A percentile compares a stretch with the other conserved stretches of the same genome.
Evolutionary conservation across 2,329 filamentous ascomycete genomes (phyloP).

Genomic region (Podosphaera aphanis): DNA sequence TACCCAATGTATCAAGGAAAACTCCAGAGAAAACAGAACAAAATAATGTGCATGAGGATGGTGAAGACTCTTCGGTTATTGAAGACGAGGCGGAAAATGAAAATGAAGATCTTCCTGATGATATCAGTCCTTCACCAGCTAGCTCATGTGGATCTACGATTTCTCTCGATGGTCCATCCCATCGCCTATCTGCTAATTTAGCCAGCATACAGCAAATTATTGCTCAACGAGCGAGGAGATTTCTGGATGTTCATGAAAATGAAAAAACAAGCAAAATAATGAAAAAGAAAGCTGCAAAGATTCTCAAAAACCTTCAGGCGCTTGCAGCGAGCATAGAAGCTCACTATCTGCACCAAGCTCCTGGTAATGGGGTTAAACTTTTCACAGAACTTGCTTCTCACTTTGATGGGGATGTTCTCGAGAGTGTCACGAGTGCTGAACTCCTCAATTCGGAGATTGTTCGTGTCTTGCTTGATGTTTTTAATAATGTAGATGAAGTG

Average conservation of each 20-base stretch:
- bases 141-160: conserved; percentile 40
- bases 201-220: conserved; percentile 49
- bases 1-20: conserved; percentile 12
- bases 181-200: conserved; percentile 23
- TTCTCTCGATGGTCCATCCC: conserved; percentile 32
- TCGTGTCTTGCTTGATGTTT: conserved; percentile 56
- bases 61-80: conserved; percentile 27
- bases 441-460: conserved; percentile 79
- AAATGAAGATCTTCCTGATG: conserved; percentile 28
- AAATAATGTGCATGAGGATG: conserved; percentile 17
- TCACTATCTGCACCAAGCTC: conserved; percentile 39
- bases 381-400: conserved; percentile 59
- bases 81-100: conserved; percentile 26
- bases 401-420: conserved; percentile 70
- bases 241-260: conserved; percentile 62
- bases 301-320: conserved; percentile 46
- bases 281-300: conserved; percentile 55
- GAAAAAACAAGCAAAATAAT: conserved; percentile 47
- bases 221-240: conserved; percentile 52
- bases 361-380: conserved; percentile 34
- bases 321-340: conserved; percentile 48
- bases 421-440: conserved; percentile 90
- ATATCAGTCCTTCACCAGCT: conserved; percentile 14
- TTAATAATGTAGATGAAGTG: conserved; percentile 44
- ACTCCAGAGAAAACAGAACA: conserved; percentile 14